Base-by-base conservation (phyloP, 2,329 filamentous ascomycete species). In the Aspergillus sojae region DNA sequence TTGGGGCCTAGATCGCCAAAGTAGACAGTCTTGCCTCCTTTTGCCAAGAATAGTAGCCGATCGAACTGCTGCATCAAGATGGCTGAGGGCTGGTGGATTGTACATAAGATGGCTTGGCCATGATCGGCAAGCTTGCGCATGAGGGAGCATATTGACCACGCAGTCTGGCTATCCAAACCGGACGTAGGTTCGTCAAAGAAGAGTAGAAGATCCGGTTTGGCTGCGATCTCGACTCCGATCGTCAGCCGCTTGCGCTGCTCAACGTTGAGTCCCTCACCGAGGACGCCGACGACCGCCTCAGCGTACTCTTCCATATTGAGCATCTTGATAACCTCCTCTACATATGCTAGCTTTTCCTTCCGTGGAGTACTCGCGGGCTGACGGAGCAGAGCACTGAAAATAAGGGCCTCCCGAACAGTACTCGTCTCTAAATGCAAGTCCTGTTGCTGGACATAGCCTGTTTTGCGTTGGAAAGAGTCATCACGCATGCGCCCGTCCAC, bases 131-230 rank as follows among this genome's bases (percentile, higher is more conserved):
- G 84, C 81, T 96, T 96, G 77, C 94, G 89, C 60, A 97, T 85
- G 7, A 97, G 84, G 71, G 91, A 89, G 58, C 92, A 85, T 72
- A 97, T 96, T 65, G 92, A 91, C 91, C 92, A 97, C 0, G 93
- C 93, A 0, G 93, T 96, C 77, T 96, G 93, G 70, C 89, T 92
- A 77, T 97, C 94, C 6, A 97, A 86, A 81, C 94, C 94, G 32
- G 93, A 96, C 1, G 93, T 97, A 7, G 94, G 94, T 77, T 97
- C 94, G 71, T 97, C 94, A 46, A 97, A 88, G 80, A 97, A 97
- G 52, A 97, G 86, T 59, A 97, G 83, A 58, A 97, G 84, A 45
- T 91, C 89, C 5, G 94, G 94, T 80, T 95, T 96, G 5, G 94
- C 94, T 34, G 92, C 94, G 30, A 97, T 85, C 75, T 97, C 94